Conservation (phyloP, 1,284 basidiomycete species). For the Rhodotorula sp. region DNA sequence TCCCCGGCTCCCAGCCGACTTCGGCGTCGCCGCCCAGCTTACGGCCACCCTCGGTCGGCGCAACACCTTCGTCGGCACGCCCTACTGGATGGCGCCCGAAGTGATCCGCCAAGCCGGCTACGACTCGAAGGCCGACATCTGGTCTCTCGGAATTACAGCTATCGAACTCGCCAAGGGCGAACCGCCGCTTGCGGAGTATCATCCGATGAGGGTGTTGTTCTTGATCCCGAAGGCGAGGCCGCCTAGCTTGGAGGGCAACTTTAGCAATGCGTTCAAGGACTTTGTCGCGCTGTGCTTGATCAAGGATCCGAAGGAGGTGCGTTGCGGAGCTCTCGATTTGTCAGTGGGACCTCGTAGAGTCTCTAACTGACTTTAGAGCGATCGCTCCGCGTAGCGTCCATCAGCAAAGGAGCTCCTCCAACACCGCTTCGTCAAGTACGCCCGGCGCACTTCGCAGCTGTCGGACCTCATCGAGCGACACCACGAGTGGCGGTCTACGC, state of each 20-base stretch:
- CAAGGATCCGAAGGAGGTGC: conserved; percentile 78
- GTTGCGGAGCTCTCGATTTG: conserved; percentile 23
- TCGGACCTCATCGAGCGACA: conserved; percentile 73
- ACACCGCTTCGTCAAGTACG: conserved; percentile 85
- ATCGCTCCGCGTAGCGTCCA: conserved; percentile 65
- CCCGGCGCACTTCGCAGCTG: conserved; percentile 72
- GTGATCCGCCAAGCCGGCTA: conserved; percentile 91
- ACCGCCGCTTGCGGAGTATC: conserved; percentile 54
- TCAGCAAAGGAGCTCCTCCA: conserved; percentile 85
- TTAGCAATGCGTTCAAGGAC: conserved; percentile 83
- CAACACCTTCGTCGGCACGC: conserved; percentile 90
- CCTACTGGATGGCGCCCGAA: conserved; percentile 98
- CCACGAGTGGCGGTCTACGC: conserved; percentile 38
- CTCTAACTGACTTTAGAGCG: neutral
- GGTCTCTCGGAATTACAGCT: conserved; percentile 53
- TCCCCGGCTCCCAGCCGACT: conserved; percentile 64
- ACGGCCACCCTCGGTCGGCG: conserved; percentile 70
- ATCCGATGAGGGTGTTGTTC: conserved; percentile 54
- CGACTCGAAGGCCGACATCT: conserved; percentile 53
- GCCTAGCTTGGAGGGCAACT: conserved; percentile 79
- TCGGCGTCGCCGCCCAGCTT: conserved; percentile 90
- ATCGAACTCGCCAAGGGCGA: conserved; percentile 54
- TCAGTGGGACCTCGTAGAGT: no score
- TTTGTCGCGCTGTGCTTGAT: conserved; percentile 88
- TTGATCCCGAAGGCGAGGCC: conserved; percentile 66